Evolutionary conservation across 2,329 filamentous ascomycete genomes (phyloP).

Genomic region (Fusarium succisae): DNA sequence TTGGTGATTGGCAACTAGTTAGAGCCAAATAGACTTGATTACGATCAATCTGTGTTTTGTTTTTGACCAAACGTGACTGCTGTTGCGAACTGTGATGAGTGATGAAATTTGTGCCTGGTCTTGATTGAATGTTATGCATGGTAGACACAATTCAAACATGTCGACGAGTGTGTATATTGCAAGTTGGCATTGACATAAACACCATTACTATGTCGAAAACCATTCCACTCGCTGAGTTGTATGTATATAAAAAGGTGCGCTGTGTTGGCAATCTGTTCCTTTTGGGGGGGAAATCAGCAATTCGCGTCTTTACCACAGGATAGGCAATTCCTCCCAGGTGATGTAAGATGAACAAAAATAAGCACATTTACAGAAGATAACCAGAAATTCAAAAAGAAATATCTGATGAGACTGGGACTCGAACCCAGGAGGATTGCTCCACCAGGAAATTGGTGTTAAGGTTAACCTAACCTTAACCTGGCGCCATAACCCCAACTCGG

Average conservation of each 20-base stretch:
- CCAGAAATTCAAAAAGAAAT: neutral
- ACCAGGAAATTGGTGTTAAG: conserved; percentile 45
- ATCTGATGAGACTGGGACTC: conserved; percentile 48
- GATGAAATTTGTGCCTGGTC: neutral
- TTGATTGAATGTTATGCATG: too few species aligned
- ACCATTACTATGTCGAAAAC: too few species aligned
- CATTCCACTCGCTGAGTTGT: neutral
- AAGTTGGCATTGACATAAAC: neutral
- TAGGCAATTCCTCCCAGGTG: neutral
- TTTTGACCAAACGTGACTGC: neutral
- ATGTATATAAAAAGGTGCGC: fast-evolving
- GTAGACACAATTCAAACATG: neutral
- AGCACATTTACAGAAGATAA: neutral
- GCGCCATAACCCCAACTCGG: conserved; percentile 51
- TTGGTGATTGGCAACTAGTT: conserved; percentile 46
- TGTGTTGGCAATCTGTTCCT: neutral
- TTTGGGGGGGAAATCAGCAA: neutral
- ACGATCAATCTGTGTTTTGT: conserved; percentile 28
- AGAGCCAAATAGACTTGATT: conserved; percentile 49
- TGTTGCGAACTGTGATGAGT: neutral
- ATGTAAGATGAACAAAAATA: neutral
- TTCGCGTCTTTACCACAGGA: neutral
- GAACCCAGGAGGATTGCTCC: conserved; percentile 51
- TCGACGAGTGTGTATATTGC: neutral
- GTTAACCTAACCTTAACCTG: conserved; percentile 48